phyloP scores from a whole-genome alignment of 2,329 filamentous ascomycete species.

The Ophiostoma ulmi region DNA sequence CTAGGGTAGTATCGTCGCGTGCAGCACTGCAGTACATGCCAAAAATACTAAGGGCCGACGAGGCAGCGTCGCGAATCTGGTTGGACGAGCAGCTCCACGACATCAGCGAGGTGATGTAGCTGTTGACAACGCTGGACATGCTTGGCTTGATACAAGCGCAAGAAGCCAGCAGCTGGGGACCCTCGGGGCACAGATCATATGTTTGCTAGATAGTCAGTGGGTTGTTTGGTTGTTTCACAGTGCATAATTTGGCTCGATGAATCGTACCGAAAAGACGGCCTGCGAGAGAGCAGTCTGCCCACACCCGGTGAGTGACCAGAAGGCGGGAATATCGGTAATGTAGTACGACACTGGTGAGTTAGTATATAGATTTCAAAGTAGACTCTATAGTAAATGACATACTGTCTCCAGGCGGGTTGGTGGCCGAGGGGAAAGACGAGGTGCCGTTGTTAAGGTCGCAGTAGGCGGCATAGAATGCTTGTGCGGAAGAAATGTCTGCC shows the following conservation, averaged over 20 bases:
- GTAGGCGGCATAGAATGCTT: conserved; percentile 48
- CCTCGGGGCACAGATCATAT: conserved; percentile 40
- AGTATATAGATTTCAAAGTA: not conserved
- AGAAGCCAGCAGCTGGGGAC: conserved; percentile 47
- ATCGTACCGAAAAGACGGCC: conserved; percentile 39
- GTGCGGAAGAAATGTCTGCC: conserved; percentile 45
- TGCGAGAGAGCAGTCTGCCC: conserved; percentile 42
- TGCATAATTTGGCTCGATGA: not conserved
- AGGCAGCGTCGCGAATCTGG: conserved; percentile 35
- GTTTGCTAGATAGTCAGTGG: conserved; percentile 34
- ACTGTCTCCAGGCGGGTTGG: conserved; percentile 49
- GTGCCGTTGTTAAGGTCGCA: conserved; percentile 48
- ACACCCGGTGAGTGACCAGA: conserved; percentile 41
- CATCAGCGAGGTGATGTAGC: conserved; percentile 41
- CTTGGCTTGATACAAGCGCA: conserved; percentile 49
- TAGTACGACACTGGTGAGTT: conserved; percentile 46
- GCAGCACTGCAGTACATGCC: conserved; percentile 49
- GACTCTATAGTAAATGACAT: conserved; percentile 28
- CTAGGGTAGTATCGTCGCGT: conserved; percentile 37
- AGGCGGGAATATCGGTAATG: conserved; percentile 48
- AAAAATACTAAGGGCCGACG: conserved; percentile 42
- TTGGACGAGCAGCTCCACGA: conserved; percentile 42
- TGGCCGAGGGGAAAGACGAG: conserved; percentile 43
- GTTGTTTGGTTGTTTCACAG: too few species aligned
- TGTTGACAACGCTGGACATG: conserved; percentile 42